Base-by-base conservation (phyloP, 2,329 filamentous ascomycete species). In the Kalmusia sp. region DNA sequence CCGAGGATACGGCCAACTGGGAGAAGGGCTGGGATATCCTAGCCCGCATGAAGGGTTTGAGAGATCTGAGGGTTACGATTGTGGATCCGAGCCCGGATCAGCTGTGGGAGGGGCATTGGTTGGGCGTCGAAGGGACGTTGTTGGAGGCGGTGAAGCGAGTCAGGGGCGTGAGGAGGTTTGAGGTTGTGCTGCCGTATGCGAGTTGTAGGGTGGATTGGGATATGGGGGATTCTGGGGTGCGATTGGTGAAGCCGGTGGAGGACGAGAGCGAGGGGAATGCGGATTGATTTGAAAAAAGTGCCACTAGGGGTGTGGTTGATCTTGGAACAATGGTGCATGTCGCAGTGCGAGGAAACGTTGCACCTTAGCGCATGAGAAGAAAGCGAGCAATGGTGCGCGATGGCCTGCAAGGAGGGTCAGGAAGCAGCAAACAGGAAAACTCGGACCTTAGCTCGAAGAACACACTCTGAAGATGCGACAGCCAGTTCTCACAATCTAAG, bases 1-100 rank as follows among this genome's bases (percentile, higher is more conserved):
- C 62, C 22, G 71, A 74, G 38, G 71, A 74, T 22, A 73, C 71
- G 1, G 54, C 49, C 25, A 71, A 71, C 37, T 74, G 71, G 71
- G 62, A 67, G 39, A 60, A 56, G 3, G 64, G 49, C 1, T 74
- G 71, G 71, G 25, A 25, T 0, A 68, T 70, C 0, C 37, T 74
- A 14, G 61, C 67, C 0, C 33, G 51, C 1, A 69, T 74, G 70
- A 39, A 57, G 14, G 61, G 63, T 2, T 30, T 74, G 39, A 43
- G 60, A 14, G 57, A 67, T 35, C 45, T 74, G 31, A 59, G 53
- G 21, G 70, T 74, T 6, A 59, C 60, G 15, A 17, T 74, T 14
- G 28, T 63, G 3, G 70, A 73, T 58, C 61, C 68, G 2, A 70
- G 64, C 48, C 52, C 57, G n/a, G 57, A 67, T 11, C 50, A 33